Evolutionary conservation across 2,329 filamentous ascomycete genomes (phyloP).

Genomic region (Sclerotinia spermophila): DNA sequence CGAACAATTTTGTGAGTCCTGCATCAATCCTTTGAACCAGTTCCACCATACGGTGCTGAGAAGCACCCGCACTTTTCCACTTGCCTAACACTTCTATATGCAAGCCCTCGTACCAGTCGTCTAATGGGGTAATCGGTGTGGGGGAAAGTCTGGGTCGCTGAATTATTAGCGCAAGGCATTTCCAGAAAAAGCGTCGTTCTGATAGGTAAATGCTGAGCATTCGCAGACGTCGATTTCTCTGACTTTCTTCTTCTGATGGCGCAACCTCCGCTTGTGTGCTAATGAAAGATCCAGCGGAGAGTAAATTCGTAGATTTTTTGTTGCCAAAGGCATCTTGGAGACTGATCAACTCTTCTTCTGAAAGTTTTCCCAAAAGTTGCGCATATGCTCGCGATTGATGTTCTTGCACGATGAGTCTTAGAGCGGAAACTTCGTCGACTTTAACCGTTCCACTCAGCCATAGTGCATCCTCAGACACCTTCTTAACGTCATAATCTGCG

Average conservation of each 20-base stretch:
- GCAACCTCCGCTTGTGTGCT: conserved; percentile 41
- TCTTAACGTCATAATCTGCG: conserved; percentile 67
- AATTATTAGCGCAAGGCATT: conserved; percentile 40
- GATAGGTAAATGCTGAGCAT: conserved; percentile 68
- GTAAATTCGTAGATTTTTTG: conserved; percentile 56
- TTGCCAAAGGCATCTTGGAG: conserved; percentile 70
- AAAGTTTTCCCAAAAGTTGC: conserved; percentile 68
- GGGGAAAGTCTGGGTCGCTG: conserved; percentile 8
- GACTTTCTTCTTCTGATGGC: conserved; percentile 59
- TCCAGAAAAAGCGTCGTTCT: conserved; percentile 66
- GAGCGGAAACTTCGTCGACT: conserved; percentile 76
- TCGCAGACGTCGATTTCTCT: conserved; percentile 60
- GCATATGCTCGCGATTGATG: conserved; percentile 75
- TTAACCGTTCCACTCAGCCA: conserved; percentile 79
- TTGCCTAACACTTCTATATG: background rate
- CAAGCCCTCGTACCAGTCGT: conserved; percentile 10
- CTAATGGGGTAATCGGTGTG: background rate
- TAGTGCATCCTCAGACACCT: conserved; percentile 78
- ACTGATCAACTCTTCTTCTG: conserved; percentile 73
- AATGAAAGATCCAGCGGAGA: conserved; percentile 42
- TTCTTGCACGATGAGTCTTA: conserved; percentile 78
- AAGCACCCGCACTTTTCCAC: conserved; percentile 12
- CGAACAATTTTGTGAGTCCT: conserved; percentile 42
- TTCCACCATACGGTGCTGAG: conserved; percentile 24
- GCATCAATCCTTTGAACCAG: conserved; percentile 49